phyloP scores from a whole-genome alignment of 2,329 filamentous ascomycete genomes.

The Calonectria montana region DNA sequence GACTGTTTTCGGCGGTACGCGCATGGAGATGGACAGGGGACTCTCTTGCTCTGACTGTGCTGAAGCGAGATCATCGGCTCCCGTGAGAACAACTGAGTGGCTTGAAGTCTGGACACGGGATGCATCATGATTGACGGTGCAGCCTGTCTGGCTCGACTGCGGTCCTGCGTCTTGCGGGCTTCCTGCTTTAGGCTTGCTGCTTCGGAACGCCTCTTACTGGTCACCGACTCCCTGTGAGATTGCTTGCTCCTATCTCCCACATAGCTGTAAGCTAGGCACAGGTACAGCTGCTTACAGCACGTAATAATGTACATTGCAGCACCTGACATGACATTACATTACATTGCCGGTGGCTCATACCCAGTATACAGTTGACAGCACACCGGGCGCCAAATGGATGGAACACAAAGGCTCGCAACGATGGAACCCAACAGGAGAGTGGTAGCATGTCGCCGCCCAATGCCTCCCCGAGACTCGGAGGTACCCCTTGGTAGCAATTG shows the following conservation, averaged over 20 bases:
- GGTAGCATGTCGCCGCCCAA: constrained; percentile 19
- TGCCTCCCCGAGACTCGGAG: constrained; percentile 7
- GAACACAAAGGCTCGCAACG: background rate
- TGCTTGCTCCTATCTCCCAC: background rate
- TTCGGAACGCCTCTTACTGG: constrained; percentile 10
- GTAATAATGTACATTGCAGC: constrained; percentile 8
- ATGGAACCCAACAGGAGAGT: constrained; percentile 4
- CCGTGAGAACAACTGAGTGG: background rate
- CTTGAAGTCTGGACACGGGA: background rate
- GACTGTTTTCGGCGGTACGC: background rate
- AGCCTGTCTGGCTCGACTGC: background rate
- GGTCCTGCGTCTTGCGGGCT: background rate
- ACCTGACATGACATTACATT: background rate
- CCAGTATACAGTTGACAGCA: background rate
- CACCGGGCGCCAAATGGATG: constrained; percentile 1
- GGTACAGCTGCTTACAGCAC: constrained; percentile 10
- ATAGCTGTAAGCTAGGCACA: constrained; percentile 4
- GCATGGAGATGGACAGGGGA: background rate
- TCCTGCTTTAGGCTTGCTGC: constrained; percentile 2
- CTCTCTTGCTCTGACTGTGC: background rate
- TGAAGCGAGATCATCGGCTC: background rate
- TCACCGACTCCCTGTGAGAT: background rate
- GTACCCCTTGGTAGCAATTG: background rate
- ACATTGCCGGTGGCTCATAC: background rate
- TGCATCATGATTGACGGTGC: constrained; percentile 3